A percentile compares a stretch with the other conserved stretches of the same genome.
Conservation (phyloP, 306 rosid species). For the Pachyrhizus erosus region DNA sequence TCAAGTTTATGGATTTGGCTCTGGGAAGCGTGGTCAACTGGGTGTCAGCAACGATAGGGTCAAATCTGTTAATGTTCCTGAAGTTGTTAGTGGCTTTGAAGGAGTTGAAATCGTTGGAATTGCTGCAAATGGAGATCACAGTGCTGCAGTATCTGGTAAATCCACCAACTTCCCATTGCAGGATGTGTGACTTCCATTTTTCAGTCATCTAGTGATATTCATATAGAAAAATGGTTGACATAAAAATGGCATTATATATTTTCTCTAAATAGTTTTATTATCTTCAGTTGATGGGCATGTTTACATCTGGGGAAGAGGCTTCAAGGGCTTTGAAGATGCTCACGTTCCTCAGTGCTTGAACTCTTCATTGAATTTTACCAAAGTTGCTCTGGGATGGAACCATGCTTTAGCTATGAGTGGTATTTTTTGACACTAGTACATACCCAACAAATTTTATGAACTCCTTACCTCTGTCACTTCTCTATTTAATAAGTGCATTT, state of each 20-base stretch:
- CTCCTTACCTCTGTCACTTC: conserved; percentile 4
- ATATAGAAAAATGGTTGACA: neutral
- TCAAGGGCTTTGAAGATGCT: conserved; percentile 62
- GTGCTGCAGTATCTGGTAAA: conserved; percentile 80
- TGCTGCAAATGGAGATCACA: conserved; percentile 93
- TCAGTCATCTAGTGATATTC: conserved; percentile 13
- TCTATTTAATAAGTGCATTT: conserved; percentile 22
- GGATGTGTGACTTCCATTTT: conserved; percentile 2
- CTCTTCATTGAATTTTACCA: conserved; percentile 46
- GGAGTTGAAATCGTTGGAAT: conserved; percentile 54
- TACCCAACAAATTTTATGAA: neutral
- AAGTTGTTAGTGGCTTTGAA: conserved; percentile 57
- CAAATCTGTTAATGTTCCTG: conserved; percentile 63
- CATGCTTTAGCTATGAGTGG: conserved; percentile 81
- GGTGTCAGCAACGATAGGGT: conserved; percentile 67
- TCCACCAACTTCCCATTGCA: conserved; percentile 33
- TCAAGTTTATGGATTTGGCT: conserved; percentile 85
- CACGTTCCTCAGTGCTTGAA: conserved; percentile 55
- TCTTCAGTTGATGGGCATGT: conserved; percentile 69
- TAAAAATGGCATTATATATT: neutral
- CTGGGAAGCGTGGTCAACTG: conserved; percentile 89
- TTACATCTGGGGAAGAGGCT: conserved; percentile 94
- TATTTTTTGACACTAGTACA: conserved; percentile 40
- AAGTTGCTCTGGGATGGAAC: conserved; percentile 82
- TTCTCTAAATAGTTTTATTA: neutral